Evolutionary conservation across 2,329 filamentous ascomycete genomes (phyloP), one percentile per base, ranked within the genome.

Genomic region (Cytospora paraplurivora): DNA sequence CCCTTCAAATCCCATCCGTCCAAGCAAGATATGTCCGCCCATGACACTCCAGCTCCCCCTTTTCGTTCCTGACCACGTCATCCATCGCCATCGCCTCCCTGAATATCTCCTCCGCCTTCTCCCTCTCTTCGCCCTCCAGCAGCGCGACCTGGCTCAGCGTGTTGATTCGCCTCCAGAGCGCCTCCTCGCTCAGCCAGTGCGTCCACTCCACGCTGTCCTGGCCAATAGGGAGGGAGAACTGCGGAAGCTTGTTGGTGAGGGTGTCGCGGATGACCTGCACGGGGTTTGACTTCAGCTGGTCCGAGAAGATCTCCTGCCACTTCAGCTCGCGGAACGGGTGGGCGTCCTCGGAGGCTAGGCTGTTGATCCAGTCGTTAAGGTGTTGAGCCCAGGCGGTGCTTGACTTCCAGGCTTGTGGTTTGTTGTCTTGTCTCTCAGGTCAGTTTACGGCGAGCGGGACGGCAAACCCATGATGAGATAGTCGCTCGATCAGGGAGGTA

Each of bases 121-220:
- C 78, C 68, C 79, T 80, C 52, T 80, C 77, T 59, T 81, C 76
- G 1, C 80, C 83, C 54, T 81, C 73, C 13, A 90, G 74, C 59
- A 87, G 79, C 4, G 85, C 82, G 66, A 92, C 83, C 71, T 91
- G 88, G 70, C 87, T 90, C 63, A 92, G 75, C 13, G 89, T 92
- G 55, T 78, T 79, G 64, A 88, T 81, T 41, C 90, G 81, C 59
- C 83, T 80, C 85, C 87, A 90, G 56, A 91, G 75, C 60, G 79
- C 82, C 56, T 90, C 83, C 63, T 82, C 81, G 34, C 74, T 77
- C 63, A 90, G 72, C 80, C 81, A 85, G 1, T 84, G 80, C 27
- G 81, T 83, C 78, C 87, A 89, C 54, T 78, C 76, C 54, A 86
- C 77, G 35, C 74, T 77, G 35, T 84, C 78, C 70, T 88, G 82